Conservation (phyloP, 768 basidiomycete genomes). For the Suillus americanus region DNA sequence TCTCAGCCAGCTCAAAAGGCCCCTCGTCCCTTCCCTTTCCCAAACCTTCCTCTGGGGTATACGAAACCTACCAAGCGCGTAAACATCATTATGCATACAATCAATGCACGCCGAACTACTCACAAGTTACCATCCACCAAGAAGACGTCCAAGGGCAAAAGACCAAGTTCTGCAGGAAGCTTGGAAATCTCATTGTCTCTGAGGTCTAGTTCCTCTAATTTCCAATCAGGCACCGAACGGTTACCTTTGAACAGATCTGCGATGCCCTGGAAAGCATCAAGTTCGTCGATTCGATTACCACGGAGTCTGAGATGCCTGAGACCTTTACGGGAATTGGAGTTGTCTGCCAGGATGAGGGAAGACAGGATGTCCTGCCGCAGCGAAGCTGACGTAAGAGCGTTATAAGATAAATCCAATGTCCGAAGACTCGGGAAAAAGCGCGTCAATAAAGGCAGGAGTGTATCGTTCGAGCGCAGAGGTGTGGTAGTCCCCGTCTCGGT, state of each 20-base stretch:
- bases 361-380: conserved; percentile 49
- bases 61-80: conserved; percentile 58
- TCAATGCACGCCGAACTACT: conserved; percentile 29
- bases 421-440: conserved; percentile 69
- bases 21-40: conserved; percentile 87
- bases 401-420: conserved; percentile 76
- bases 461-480: conserved; percentile 49
- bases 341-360: conserved; percentile 47
- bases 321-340: neutral
- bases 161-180: conserved; percentile 67
- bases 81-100: neutral
- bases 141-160: conserved; percentile 77
- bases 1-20: conserved; percentile 74
- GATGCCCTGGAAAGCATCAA: conserved; percentile 61
- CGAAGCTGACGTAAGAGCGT: conserved; percentile 55
- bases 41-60: conserved; percentile 79
- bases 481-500: conserved; percentile 31
- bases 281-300: conserved; percentile 62
- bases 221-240: conserved; percentile 64
- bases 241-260: conserved; percentile 69
- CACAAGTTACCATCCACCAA: conserved; percentile 84
- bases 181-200: conserved; percentile 78
- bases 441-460: conserved; percentile 57
- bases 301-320: conserved; percentile 64
- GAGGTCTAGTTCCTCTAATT: conserved; percentile 79